A percentile compares a stretch with the other conserved stretches of the same genome.
Conservation (phyloP, 331 rosid genomes). For the Saraca asoca region DNA sequence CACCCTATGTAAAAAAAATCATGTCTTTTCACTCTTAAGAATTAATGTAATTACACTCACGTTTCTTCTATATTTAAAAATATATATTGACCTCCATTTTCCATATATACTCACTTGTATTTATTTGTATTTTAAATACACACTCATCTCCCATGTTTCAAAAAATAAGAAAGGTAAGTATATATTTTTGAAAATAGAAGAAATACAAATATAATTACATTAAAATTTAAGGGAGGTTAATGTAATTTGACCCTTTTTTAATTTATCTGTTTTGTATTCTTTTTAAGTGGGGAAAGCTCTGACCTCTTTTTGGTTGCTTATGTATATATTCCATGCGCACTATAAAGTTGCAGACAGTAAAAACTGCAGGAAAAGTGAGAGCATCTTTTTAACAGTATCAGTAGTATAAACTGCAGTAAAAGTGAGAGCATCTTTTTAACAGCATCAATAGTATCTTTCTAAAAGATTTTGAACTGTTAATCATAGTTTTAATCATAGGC, state of each 20-base stretch:
- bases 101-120: too few species aligned
- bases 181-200: too few species aligned
- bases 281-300: slow-evolving; percentile 52
- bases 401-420: slow-evolving; percentile 27
- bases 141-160: too few species aligned
- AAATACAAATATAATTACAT: too few species aligned
- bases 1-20: too few species aligned
- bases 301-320: slow-evolving; percentile 62
- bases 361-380: slow-evolving; percentile 40
- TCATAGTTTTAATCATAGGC: slow-evolving; percentile 68
- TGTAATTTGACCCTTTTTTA: neutral
- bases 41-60: too few species aligned
- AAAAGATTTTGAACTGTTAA: slow-evolving; percentile 44
- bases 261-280: slow-evolving; percentile 31
- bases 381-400: slow-evolving; percentile 55
- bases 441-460: slow-evolving; percentile 40
- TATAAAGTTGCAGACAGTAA: slow-evolving; percentile 62
- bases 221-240: too few species aligned
- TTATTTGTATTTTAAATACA: too few species aligned
- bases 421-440: slow-evolving; percentile 57
- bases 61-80: too few species aligned
- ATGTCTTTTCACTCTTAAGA: too few species aligned
- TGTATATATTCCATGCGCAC: slow-evolving; percentile 86
- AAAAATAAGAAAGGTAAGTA: too few species aligned
- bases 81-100: too few species aligned